phyloP scores from a whole-genome alignment of 2,329 filamentous ascomycete genomes.

The Fusarium concolor region DNA sequence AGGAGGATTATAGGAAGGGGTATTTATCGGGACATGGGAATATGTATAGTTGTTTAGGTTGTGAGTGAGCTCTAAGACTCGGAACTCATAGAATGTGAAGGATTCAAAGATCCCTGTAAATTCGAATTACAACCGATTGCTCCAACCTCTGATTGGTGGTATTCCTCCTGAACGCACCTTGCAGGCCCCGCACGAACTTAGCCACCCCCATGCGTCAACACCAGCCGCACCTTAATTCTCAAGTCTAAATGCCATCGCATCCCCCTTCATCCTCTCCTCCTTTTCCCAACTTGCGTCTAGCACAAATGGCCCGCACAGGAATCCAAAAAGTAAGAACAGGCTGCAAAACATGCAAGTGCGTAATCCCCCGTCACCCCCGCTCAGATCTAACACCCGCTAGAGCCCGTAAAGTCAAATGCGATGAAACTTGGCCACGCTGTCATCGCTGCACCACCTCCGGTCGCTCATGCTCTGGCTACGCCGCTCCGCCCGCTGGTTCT shows the following conservation, averaged over 20 bases:
- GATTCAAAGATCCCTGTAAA: too few relatives aligned
- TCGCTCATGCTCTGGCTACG: slow-evolving; percentile 66
- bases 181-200: not conserved
- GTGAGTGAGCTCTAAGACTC: slow-evolving; percentile 37
- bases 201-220: not conserved
- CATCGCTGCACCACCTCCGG: slow-evolving; percentile 63
- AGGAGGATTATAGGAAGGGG: slow-evolving; percentile 29
- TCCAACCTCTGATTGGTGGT: not conserved
- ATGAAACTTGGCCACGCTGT: slow-evolving; percentile 65
- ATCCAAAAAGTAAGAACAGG: slow-evolving; percentile 57
- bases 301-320: slow-evolving; percentile 45
- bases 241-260: not conserved
- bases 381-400: slow-evolving; percentile 46
- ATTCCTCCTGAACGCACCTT: not conserved
- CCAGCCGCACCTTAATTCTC: not conserved
- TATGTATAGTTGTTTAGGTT: slow-evolving; percentile 50
- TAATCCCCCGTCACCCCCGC: slow-evolving; percentile 23
- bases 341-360: slow-evolving; percentile 67
- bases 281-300: too few relatives aligned
- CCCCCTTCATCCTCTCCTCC: slow-evolving; percentile 10
- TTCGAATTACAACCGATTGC: too few relatives aligned
- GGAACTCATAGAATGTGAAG: too few relatives aligned
- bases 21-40: slow-evolving; percentile 54
- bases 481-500: slow-evolving; percentile 47
- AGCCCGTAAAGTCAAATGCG: slow-evolving; percentile 68